Evolutionary conservation across 2,329 filamentous ascomycete species (phyloP).

Genomic region (Diaporthe citri): DNA sequence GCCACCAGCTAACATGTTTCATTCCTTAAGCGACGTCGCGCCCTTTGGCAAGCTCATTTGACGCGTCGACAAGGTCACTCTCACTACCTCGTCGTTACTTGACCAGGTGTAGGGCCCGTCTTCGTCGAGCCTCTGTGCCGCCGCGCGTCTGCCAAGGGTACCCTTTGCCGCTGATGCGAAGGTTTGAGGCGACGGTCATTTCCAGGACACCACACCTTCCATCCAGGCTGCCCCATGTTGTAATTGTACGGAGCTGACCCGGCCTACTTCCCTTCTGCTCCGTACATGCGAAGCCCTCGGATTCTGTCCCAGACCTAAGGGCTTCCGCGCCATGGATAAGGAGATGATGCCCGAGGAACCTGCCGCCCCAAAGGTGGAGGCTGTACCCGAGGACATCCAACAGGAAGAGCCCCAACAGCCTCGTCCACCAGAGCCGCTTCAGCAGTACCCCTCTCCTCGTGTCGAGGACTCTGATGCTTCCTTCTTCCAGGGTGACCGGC

Average conservation of each 20-base stretch:
- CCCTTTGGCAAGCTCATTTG: constrained; percentile 18
- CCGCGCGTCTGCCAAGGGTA: constrained; percentile 6
- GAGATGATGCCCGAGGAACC: constrained; percentile 24
- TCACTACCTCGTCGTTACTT: not conserved
- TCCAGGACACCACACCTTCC: not conserved
- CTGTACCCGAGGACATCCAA: constrained; percentile 38
- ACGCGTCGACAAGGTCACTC: constrained; percentile 20
- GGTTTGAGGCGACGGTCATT: not conserved
- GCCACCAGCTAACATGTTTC: constrained; percentile 32
- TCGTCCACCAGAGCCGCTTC: constrained; percentile 18
- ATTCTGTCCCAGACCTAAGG: not conserved
- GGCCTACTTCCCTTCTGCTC: not conserved
- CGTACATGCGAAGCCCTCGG: constrained; percentile 24
- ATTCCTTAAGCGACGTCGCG: constrained; percentile 13
- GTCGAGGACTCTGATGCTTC: constrained; percentile 38
- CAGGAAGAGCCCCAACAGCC: constrained; percentile 26
- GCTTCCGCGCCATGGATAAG: constrained; percentile 30
- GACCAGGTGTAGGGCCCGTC: not conserved
- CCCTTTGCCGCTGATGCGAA: not conserved
- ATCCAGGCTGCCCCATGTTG: not conserved
- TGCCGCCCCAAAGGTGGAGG: constrained; percentile 35
- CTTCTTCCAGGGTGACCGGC: constrained; percentile 37
- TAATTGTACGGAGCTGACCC: not conserved
- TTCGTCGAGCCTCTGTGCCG: not conserved
- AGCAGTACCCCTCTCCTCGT: constrained; percentile 37